These are phyloP conservation scores for Elymus sibiricus DNA, from an alignment of 176 grass and related monocot species.

Conservation along the genomic window DNA sequence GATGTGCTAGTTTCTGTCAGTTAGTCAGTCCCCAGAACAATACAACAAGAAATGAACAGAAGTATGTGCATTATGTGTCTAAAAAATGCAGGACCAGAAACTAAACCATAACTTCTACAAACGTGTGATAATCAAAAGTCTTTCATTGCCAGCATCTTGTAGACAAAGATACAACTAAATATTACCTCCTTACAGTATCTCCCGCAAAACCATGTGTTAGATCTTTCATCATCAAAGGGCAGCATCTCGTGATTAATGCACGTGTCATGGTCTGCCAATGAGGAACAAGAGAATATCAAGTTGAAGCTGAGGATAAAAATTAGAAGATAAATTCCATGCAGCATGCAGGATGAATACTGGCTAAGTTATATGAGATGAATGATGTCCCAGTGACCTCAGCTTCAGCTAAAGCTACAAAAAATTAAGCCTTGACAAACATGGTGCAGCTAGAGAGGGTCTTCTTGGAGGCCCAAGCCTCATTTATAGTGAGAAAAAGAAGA, in stretches of 20 bases:
- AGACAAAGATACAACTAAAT: constrained; percentile 12
- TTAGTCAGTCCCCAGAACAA: background rate
- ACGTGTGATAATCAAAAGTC: background rate
- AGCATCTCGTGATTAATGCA: constrained; percentile 42
- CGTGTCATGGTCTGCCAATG: constrained; percentile 55
- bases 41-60: background rate
- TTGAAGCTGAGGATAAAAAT: constrained; percentile 11
- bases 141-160: background rate
- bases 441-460: background rate
- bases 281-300: constrained; percentile 28
- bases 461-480: background rate
- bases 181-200: constrained; percentile 62
- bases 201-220: constrained; percentile 64
- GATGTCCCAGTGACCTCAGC: background rate
- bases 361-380: constrained; percentile 8
- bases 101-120: background rate
- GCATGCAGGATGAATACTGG: background rate
- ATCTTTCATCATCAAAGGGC: constrained; percentile 31
- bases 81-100: background rate
- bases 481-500: background rate
- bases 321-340: background rate
- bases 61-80: background rate
- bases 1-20: background rate
- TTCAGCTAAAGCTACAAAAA: background rate
- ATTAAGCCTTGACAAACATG: background rate